Evolutionary conservation across 2,329 filamentous ascomycete genomes (phyloP), one percentile per base, ranked within the genome.

Genomic region (Botrytis cinerea): DNA sequence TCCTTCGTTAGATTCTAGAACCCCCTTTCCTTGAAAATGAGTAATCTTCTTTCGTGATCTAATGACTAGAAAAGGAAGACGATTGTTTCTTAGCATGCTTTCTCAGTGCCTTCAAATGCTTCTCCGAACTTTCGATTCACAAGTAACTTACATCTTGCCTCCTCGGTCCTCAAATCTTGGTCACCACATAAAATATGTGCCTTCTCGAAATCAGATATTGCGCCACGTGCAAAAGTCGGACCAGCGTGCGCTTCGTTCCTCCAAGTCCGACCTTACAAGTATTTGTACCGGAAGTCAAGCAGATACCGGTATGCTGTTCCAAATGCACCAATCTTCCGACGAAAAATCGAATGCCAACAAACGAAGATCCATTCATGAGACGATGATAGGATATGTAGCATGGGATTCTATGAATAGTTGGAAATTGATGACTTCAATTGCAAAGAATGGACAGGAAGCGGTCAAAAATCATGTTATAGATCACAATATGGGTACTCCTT

Each of bases 151-250:
- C 66, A 45, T 9, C 1, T 43, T 18, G 16, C 2, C 45, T 54
- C 8, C 35, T 43, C 3, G n/a, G 22, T 43, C 16, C 20, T 69
- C 48, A 43, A 40, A 46, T 38, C 25, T 51, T 25, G 9, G 22
- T 35, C 45, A 48, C 7, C 20, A 48, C 16, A 60, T 32, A 57
- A n/a, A 68, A 22, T 16, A 72, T 68, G 62, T 72, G 48, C 40
- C 43, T 69, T 38, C 71, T 72, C 25, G 62, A 68, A 61, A 59
- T 72, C 40, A 67, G 38, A 48, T 72, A 68, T 48, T 72, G 71
- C 51, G 32, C 61, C 16, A 46, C 18, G 22, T 68, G 71, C 28
- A 45, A 28, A 14, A 57, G 14, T 32, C 40, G 43, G 38, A 68
- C 45, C 25, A 60, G 22, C 25, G 63, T 72, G 43, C 25, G n/a